Conservation (phyloP, 345 rosid species). For the Iberis pinnata region DNA sequence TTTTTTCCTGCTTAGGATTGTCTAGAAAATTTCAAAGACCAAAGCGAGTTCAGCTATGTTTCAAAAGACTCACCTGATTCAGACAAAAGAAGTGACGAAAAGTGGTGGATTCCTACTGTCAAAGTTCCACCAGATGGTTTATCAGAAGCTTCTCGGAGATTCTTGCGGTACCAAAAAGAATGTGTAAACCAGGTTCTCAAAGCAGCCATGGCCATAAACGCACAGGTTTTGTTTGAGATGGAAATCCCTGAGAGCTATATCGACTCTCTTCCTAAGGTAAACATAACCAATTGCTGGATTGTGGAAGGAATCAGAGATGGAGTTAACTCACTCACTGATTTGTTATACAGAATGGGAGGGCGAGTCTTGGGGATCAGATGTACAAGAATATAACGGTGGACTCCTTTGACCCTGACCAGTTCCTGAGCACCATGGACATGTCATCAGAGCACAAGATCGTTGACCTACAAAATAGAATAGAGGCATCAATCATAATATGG, state of each 20-base stretch:
- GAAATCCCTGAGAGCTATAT: constrained; percentile 82
- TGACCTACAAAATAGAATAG: constrained; percentile 77
- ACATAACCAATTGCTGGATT: too few relatives aligned
- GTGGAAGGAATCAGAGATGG: too few relatives aligned
- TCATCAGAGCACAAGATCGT: constrained; percentile 78
- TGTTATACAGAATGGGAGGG: constrained; percentile 85
- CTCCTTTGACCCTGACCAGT: constrained; percentile 69
- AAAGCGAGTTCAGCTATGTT: constrained; percentile 57
- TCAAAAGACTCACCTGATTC: constrained; percentile 63
- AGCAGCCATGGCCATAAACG: constrained; percentile 94
- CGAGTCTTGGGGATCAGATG: constrained; percentile 72
- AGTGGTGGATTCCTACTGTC: constrained; percentile 85
- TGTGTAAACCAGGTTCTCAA: constrained; percentile 83
- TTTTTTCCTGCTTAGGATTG: constrained; percentile 47
- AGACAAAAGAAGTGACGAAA: constrained; percentile 57
- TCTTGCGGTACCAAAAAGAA: constrained; percentile 72
- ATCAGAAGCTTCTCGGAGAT: constrained; percentile 58
- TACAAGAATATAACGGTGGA: constrained; percentile 71
- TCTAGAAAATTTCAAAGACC: constrained; percentile 71
- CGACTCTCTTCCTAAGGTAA: constrained; percentile 85
- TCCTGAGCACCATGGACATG: constrained; percentile 57
- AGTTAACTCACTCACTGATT: too few relatives aligned
- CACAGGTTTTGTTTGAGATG: constrained; percentile 82
- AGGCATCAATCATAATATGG: constrained; percentile 90
- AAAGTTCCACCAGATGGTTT: constrained; percentile 75